These are phyloP conservation scores for Botrytis deweyae DNA, from an alignment of 2,329 filamentous ascomycete species.

Conservation along the genomic window DNA sequence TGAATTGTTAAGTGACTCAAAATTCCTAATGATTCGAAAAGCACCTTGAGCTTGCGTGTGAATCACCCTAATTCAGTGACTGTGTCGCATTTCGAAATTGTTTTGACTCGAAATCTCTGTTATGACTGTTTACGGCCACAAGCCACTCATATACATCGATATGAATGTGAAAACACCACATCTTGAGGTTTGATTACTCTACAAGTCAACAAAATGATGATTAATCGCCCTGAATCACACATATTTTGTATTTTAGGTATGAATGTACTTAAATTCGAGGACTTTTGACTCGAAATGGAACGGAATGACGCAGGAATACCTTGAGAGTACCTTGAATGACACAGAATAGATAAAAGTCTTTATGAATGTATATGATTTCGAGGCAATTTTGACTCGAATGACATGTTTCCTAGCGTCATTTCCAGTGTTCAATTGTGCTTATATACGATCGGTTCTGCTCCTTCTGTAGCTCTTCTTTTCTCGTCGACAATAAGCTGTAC, in stretches of 20 bases:
- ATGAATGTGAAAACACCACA: background rate
- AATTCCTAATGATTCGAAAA: background rate
- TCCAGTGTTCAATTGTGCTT: too few species aligned
- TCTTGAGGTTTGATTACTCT: background rate
- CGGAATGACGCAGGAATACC: background rate
- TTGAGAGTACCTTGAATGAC: background rate
- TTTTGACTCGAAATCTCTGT: background rate
- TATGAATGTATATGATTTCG: background rate
- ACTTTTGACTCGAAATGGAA: too few species aligned
- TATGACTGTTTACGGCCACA: background rate
- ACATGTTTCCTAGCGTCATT: too few species aligned
- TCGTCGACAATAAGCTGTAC: too few species aligned
- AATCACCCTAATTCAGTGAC: background rate
- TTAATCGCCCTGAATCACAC: background rate
- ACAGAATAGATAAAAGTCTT: background rate
- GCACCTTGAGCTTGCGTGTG: rapidly evolving
- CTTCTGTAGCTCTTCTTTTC: too few species aligned
- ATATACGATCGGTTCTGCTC: too few species aligned
- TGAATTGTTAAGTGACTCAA: background rate
- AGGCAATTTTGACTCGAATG: background rate
- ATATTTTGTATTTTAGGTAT: background rate
- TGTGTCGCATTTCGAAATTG: background rate
- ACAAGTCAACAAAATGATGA: background rate
- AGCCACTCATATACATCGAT: background rate
- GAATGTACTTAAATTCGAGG: background rate